Evolutionary conservation across 2,329 filamentous ascomycete species (phyloP).

Genomic region (Cylindrodendrum hubeiense): DNA sequence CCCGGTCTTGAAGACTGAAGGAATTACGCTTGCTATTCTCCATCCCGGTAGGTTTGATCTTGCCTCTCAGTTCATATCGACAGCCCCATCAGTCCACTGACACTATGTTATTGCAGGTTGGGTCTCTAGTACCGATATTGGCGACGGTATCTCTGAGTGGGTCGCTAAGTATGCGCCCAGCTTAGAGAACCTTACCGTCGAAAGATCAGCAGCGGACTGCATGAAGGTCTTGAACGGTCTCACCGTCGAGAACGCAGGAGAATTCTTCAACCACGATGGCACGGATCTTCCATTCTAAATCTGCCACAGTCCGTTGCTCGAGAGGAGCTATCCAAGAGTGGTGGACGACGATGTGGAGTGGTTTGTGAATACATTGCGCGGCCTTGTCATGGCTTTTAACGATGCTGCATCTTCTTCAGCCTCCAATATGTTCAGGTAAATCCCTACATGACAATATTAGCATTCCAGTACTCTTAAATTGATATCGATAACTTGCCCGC

Average conservation of each 20-base stretch:
- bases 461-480: background rate
- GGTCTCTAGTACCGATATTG: conserved; percentile 11
- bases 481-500: conserved; percentile 6
- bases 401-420: conserved; percentile 7
- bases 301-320: background rate
- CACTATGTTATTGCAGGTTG: conserved; percentile 3
- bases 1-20: conserved; percentile 34
- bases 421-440: conserved; percentile 18
- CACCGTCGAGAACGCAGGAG: conserved; percentile 18
- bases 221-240: conserved; percentile 22
- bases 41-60: conserved; percentile 34
- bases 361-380: background rate
- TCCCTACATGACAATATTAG: background rate
- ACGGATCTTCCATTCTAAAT: conserved; percentile 10
- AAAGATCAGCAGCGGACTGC: conserved; percentile 7
- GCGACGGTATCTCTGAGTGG: conserved; percentile 8
- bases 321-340: background rate
- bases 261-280: conserved; percentile 17
- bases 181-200: background rate
- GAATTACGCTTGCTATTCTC: conserved; percentile 33
- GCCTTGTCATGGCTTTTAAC: background rate
- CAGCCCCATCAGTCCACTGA: background rate
- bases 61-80: background rate
- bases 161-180: conserved; percentile 6
- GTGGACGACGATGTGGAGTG: too few species aligned